Percentiles rank a stretch among this genome's conserved stretches.
Conservation (phyloP, 768 basidiomycete species). For the Lactarius hengduanensis region DNA sequence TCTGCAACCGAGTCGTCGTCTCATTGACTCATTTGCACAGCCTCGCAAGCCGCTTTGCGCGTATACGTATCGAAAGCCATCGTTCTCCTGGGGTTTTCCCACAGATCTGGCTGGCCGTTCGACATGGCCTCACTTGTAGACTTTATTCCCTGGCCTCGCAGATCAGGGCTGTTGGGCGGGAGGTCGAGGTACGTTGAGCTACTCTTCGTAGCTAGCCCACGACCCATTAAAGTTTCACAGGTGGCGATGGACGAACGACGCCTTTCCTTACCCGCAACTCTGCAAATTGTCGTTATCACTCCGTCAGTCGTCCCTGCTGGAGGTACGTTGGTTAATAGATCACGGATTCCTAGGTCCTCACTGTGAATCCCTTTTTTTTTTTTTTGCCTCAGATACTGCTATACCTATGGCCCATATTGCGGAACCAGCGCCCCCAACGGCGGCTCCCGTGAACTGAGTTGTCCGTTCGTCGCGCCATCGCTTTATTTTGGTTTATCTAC, state of each 20-base stretch:
- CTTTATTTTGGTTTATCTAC: neutral
- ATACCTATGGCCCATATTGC: neutral
- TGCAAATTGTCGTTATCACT: neutral
- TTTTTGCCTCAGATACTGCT: neutral
- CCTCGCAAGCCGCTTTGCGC: neutral
- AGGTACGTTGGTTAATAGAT: neutral
- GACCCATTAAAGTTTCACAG: neutral
- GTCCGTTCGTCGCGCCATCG: neutral
- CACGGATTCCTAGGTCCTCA: neutral
- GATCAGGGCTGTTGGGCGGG: neutral
- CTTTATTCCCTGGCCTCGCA: slow-evolving; percentile 4
- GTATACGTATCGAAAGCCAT: slow-evolving; percentile 8
- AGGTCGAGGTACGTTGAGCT: neutral
- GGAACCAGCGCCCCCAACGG: neutral
- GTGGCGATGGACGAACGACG: neutral
- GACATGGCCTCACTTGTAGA: slow-evolving; percentile 3
- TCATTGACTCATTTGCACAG: neutral
- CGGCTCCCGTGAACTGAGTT: neutral
- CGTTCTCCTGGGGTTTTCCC: neutral
- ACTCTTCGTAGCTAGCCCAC: neutral
- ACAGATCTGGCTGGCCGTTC: slow-evolving; percentile 4
- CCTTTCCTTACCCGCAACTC: neutral
- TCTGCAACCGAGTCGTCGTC: neutral
- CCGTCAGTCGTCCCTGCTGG: neutral
- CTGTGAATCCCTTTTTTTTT: neutral